Percentiles rank a stretch among this genome's conserved stretches.
phyloP scores from a whole-genome alignment of 2,329 filamentous ascomycete species.

The Colletotrichum sp. region DNA sequence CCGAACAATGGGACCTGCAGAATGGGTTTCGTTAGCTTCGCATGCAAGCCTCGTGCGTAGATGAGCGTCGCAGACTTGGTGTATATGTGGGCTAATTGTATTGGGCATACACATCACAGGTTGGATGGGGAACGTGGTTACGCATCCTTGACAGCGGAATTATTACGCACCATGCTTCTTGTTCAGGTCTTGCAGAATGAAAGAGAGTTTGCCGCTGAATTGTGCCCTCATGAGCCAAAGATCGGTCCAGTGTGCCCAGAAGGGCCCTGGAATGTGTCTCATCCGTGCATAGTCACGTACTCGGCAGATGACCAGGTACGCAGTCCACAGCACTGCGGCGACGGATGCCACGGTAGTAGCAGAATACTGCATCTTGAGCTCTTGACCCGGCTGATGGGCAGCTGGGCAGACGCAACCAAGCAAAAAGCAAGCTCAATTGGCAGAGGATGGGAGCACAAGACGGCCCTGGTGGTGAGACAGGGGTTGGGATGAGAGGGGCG shows the following conservation, averaged over 20 bases:
- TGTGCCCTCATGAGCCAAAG: conserved; percentile 31
- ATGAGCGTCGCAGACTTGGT: background rate
- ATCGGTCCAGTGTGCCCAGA: conserved; percentile 29
- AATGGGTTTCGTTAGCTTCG: background rate
- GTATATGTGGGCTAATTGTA: background rate
- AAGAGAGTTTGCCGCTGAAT: conserved; percentile 26
- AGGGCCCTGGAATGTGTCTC: conserved; percentile 32
- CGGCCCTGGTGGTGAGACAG: background rate
- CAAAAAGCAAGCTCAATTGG: background rate
- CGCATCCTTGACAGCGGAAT: background rate
- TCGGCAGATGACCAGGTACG: background rate
- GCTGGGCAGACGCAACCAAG: background rate
- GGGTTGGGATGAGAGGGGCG: background rate
- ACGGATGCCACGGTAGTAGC: background rate
- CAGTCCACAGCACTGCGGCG: background rate
- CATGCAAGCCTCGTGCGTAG: background rate
- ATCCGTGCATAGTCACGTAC: conserved; percentile 22
- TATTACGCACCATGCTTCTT: conserved; percentile 26
- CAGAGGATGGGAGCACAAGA: background rate
- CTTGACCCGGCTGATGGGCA: background rate
- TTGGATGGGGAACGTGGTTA: background rate
- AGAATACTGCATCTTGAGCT: background rate
- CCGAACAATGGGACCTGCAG: conserved; percentile 28
- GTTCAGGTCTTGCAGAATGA: conserved; percentile 25
- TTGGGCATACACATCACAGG: background rate